These are phyloP conservation scores for Aspergillus floridensis DNA, from an alignment of 2,329 filamentous ascomycete species.

Conservation along the genomic window DNA sequence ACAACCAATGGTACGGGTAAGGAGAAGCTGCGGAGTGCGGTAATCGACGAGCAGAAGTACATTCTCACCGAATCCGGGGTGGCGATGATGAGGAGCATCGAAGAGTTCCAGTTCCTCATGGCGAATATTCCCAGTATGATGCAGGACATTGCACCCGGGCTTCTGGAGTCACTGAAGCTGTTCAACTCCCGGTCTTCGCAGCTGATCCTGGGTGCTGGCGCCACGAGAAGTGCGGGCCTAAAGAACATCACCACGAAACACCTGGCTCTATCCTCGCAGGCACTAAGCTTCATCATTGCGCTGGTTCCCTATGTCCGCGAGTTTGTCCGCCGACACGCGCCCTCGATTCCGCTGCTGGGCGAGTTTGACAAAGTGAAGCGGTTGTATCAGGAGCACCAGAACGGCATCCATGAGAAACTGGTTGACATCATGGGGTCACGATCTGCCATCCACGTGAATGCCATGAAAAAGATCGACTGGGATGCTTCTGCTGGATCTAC, in stretches of 20 bases:
- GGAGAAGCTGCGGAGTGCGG: slow-evolving; percentile 67
- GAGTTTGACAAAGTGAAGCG: slow-evolving; percentile 88
- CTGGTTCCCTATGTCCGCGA: slow-evolving; percentile 88
- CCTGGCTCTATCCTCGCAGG: slow-evolving; percentile 85
- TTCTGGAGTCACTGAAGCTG: slow-evolving; percentile 82
- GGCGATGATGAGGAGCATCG: slow-evolving; percentile 75
- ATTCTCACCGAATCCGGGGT: slow-evolving; percentile 82
- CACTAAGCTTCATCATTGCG: slow-evolving; percentile 80
- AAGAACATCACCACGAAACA: slow-evolving; percentile 98
- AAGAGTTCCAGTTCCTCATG: slow-evolving; percentile 78
- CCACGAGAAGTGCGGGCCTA: slow-evolving; percentile 80
- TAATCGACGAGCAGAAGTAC: slow-evolving; percentile 80
- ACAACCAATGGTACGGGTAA: slow-evolving; percentile 47
- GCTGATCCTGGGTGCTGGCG: slow-evolving; percentile 90
- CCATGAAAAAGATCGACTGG: slow-evolving; percentile 74
- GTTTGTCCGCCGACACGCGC: slow-evolving; percentile 75
- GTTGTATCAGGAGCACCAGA: slow-evolving; percentile 83
- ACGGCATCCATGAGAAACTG: slow-evolving; percentile 86
- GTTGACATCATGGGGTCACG: slow-evolving; percentile 87
- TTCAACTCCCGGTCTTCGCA: slow-evolving; percentile 98
- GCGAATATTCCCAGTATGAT: slow-evolving; percentile 86
- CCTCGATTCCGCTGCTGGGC: slow-evolving; percentile 60
- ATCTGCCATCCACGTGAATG: slow-evolving; percentile 69
- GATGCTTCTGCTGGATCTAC: slow-evolving; percentile 51
- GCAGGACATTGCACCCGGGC: slow-evolving; percentile 71